Evolutionary conservation across 805 yeast genomes (phyloP), one percentile per base, ranked within the genome.

Genomic region (Metschnikowia orientalis): DNA sequence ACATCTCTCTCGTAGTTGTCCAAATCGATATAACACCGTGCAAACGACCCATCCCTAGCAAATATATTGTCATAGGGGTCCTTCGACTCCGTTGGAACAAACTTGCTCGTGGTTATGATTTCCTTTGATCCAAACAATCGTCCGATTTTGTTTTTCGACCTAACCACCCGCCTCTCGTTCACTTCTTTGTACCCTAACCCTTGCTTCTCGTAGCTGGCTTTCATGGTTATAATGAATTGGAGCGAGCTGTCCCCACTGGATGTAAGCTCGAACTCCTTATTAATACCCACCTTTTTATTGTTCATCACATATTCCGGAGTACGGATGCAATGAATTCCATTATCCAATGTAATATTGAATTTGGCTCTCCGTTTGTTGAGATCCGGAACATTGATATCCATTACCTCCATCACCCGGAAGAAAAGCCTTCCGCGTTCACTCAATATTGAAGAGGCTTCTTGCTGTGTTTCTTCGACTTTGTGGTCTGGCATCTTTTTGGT

Each of bases 41-140:
- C 95, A 67, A 85, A 88, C 22, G 95, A 85, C 2, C 97, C 97
- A 55, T 87, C 94, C 20, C 69, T 67, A 2, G 97, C 95, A 42
- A 87, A 71, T 35, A 73, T 61, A 20, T 65, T 56, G 20, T 72
- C 73, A 81, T 90, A 74, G 2, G 69, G 60, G 59, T 83, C 94
- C 4, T 58, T 56, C 1, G 71, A 63, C 19, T 72, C 67, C 40
- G 66, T 65, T 2, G 78, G 67, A 5, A 78, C 72, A 40, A 67
- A 73, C 42, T 62, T 75, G 32, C 76, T 74, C 2, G 73, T 63
- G 3, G 70, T 66, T 24, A 73, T 49, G 9, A 66, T 47, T 26
- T 71, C 73, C 46, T 69, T 73, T 43, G 61, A 65, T 11, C 77
- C 75, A 38, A 73, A 57, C 21, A 70, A 28, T 37, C 73, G 58